These are phyloP conservation scores for Tritrichomonas foetus DNA, from an alignment of 208 protist genomes.

Conservation along the genomic window DNA sequence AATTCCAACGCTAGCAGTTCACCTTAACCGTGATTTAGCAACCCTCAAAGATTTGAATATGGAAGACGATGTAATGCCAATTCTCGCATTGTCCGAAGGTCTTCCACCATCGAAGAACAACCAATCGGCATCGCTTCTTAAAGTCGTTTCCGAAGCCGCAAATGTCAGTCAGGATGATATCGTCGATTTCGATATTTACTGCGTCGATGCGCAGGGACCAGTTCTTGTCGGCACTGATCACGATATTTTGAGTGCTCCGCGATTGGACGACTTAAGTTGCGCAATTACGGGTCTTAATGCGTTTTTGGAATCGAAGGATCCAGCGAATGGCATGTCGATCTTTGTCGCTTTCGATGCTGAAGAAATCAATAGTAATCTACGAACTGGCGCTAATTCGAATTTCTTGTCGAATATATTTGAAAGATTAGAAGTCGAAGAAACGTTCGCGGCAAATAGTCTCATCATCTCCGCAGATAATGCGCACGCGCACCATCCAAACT, in stretches of 20 bases:
- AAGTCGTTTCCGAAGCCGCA: background rate
- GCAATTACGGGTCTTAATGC: no score
- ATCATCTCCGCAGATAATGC: slow-evolving; percentile 2
- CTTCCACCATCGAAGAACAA: no score
- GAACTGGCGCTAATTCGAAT: no score
- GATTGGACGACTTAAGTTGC: no score
- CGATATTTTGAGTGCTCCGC: no score
- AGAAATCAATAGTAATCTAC: no score
- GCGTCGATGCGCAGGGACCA: background rate
- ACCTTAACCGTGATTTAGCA: background rate
- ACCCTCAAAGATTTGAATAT: background rate
- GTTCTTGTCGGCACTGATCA: background rate
- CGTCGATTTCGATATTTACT: background rate
- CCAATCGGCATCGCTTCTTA: background rate
- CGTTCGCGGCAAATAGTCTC: background rate
- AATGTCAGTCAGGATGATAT: background rate
- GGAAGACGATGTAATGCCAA: background rate
- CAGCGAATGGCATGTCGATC: no score
- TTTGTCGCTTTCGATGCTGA: no score
- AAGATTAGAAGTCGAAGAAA: no score
- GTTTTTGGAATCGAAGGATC: no score
- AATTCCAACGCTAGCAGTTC: background rate
- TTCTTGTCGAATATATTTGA: no score
- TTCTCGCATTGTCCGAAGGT: background rate
- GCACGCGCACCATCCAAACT: slow-evolving; percentile 20